A percentile compares a stretch with the other conserved stretches of the same genome.
phyloP scores from a whole-genome alignment of 352 stramenopile genomes.

The Paralagenidium karlingii region DNA sequence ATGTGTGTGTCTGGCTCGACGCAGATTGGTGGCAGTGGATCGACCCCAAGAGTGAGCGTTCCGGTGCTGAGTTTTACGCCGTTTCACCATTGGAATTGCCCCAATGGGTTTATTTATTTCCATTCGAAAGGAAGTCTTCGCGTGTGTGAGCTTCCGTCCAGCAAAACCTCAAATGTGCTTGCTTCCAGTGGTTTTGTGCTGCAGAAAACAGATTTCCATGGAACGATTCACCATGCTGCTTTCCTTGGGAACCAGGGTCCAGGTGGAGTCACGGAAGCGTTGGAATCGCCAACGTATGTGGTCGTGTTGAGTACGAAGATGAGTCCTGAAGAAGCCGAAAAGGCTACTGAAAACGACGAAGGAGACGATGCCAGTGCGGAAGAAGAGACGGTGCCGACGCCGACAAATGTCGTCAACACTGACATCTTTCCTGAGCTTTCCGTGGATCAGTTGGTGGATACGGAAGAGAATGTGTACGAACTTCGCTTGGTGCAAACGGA shows the following conservation, averaged over 20 bases:
- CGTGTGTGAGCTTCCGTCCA: conserved; percentile 71
- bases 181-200: conserved; percentile 61
- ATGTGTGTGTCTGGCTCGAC: conserved; percentile 49
- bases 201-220: conserved; percentile 63
- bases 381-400: conserved; percentile 59
- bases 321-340: conserved; percentile 35
- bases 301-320: conserved; percentile 59
- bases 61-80: conserved; percentile 79
- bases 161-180: conserved; percentile 53
- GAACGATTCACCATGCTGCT: conserved; percentile 68
- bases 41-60: conserved; percentile 36
- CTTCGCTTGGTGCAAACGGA: conserved; percentile 67
- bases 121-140: conserved; percentile 64
- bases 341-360: conserved; percentile 37
- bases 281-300: conserved; percentile 67
- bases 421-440: conserved; percentile 67
- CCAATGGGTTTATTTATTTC: conserved; percentile 83
- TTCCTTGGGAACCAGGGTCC: conserved; percentile 65
- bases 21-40: conserved; percentile 9
- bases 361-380: conserved; percentile 24
- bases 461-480: conserved; percentile 75
- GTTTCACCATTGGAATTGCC: conserved; percentile 83
- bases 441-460: conserved; percentile 48
- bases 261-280: conserved; percentile 59
- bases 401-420: no score